These are phyloP conservation scores for Dissophora globulifera DNA, from an alignment of 192 early-diverging fungal genomes.

Conservation along the genomic window DNA sequence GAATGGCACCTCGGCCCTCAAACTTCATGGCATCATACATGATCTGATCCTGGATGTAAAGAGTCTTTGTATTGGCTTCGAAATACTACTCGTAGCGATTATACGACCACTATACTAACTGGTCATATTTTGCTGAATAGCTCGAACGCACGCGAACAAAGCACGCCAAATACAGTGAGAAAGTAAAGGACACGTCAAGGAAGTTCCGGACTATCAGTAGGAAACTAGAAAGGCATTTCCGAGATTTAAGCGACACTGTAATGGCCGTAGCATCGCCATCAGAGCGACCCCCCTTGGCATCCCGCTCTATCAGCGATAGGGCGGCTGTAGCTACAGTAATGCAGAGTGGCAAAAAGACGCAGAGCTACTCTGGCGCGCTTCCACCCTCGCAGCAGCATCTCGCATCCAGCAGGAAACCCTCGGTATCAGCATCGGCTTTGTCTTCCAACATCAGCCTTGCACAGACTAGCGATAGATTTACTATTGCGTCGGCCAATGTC, in stretches of 20 bases:
- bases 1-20: background rate
- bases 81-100: background rate
- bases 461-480: background rate
- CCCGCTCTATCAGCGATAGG: background rate
- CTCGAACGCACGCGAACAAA: slow-evolving; percentile 34
- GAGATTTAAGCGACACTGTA: slow-evolving; percentile 16
- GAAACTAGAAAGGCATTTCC: slow-evolving; percentile 32
- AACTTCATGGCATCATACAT: slow-evolving; percentile 31
- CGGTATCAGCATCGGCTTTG: slow-evolving; percentile 1
- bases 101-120: background rate
- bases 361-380: too few species aligned
- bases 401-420: too few species aligned
- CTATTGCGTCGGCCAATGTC: slow-evolving; percentile 10
- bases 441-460: background rate
- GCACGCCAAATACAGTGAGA: slow-evolving; percentile 39
- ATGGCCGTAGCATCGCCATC: background rate
- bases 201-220: slow-evolving; percentile 27
- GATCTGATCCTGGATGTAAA: slow-evolving; percentile 42
- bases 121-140: background rate
- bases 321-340: too few species aligned
- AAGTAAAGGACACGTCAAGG: slow-evolving; percentile 16
- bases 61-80: background rate
- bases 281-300: background rate
- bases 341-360: too few species aligned
- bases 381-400: background rate